A percentile compares a stretch with the other conserved stretches of the same genome.
phyloP scores from a whole-genome alignment of 139 green algal genomes.

The Klebsormidium nitens region DNA sequence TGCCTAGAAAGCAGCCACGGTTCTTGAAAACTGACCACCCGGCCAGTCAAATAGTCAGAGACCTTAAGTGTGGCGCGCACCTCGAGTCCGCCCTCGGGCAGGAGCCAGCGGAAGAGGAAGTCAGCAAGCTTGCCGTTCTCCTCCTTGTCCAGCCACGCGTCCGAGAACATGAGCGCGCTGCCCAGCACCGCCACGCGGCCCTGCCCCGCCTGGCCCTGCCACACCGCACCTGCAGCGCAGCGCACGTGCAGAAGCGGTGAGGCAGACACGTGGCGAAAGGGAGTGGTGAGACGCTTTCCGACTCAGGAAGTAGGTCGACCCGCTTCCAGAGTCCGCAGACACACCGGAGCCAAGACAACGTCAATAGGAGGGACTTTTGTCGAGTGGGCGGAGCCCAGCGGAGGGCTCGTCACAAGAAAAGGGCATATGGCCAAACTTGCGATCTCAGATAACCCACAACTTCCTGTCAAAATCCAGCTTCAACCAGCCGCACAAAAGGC shows the following conservation, averaged over 20 bases:
- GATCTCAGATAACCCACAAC: too few relatives aligned
- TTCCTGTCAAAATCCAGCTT: too few relatives aligned
- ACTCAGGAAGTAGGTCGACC: not conserved
- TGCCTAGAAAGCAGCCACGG: too few relatives aligned
- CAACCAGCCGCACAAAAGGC: not conserved
- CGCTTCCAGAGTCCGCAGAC: not conserved
- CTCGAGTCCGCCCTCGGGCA: slow-evolving; percentile 22
- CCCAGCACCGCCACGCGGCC: slow-evolving; percentile 67
- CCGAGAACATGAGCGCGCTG: slow-evolving; percentile 63
- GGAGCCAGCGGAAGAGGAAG: slow-evolving; percentile 74
- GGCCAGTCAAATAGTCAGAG: too few relatives aligned
- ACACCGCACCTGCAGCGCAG: slow-evolving; percentile 51
- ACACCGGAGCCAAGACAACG: not conserved
- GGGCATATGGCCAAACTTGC: not conserved
- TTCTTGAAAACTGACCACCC: too few relatives aligned
- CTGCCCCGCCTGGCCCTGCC: slow-evolving; percentile 40
- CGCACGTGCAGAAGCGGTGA: not conserved
- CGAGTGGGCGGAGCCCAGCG: not conserved
- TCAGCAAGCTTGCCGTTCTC: slow-evolving; percentile 75
- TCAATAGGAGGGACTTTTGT: not conserved
- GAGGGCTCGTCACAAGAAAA: not conserved
- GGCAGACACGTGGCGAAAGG: slow-evolving; percentile 5
- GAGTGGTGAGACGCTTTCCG: not conserved
- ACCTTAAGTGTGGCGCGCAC: too few relatives aligned
- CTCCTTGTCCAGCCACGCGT: slow-evolving; percentile 82